Evolutionary conservation across 1,284 basidiomycete species (phyloP), one percentile per base, ranked within the genome.

Genomic region (Trametes hirsuta): DNA sequence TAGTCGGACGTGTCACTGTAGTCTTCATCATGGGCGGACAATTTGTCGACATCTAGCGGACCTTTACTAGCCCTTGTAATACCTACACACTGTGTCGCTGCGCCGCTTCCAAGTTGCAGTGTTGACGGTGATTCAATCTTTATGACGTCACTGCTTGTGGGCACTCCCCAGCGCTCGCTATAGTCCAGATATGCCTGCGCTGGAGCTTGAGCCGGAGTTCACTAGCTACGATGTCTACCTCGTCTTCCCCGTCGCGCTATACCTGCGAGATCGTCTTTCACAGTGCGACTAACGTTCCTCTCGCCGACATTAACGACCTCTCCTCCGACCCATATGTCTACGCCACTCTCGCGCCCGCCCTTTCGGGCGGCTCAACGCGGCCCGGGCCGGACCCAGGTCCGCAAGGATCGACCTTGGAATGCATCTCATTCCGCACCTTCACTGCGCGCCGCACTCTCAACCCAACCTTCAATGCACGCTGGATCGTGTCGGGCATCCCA

Each of bases 401-500:
- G 5, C 30, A 4, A 30, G 30, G 30, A 4, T 35, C 50, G 9
- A 37, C 64, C 21, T 67, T 71, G 51, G 75, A 76, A 35, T 62
- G 64, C 6, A 55, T 81, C 18, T 68, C 70, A 0, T 81, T 74
- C 66, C 75, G 81, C 40, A 76, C 76, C 6, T 74, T 69, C 40
- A 81, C 81, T 4, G 69, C 73, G 4, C 72, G 75, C 35, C 61
- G 66, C 9, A 74, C 72, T 6, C 68, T 74, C 24, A 71, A 80
- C 58, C 80, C 81, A 1, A 61, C 61, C 9, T 82, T 76, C 76
- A 70, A 79, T 25, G 67, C 71, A 3, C 62, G 66, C 22, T 83
- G 81, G 81, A 66, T 78, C 21, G 72, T 83, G 10, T 74, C 74
- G 0, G 80, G 80, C 4, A 69, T 81, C 1, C 80, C 81, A 1